Percentiles rank a stretch among this genome's conserved stretches.
Conservation (phyloP, 306 rosid genomes). For the Cucurbita ficifolia region DNA sequence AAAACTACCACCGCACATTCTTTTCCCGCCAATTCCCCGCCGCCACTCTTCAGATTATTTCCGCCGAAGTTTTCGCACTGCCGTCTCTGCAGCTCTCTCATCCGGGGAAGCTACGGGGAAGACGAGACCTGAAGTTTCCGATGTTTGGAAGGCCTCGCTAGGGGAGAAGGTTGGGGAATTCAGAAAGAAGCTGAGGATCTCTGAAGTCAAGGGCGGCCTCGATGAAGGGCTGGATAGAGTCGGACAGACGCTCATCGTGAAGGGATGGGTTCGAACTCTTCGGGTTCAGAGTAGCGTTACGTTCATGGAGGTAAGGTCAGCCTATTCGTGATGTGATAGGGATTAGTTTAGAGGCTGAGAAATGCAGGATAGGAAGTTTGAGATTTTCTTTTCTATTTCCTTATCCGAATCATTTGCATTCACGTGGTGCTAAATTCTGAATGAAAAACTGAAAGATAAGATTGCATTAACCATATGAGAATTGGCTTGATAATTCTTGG, state of each 20-base stretch:
- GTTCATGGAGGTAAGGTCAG: constrained; percentile 52
- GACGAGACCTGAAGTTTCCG: constrained; percentile 10
- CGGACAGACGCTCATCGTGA: constrained; percentile 41
- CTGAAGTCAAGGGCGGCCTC: constrained; percentile 42
- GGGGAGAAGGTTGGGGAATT: constrained; percentile 40
- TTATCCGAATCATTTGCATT: background rate
- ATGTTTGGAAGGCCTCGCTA: constrained; percentile 6
- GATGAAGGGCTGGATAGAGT: constrained; percentile 36
- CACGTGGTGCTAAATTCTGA: background rate
- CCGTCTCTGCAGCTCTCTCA: constrained; percentile 23
- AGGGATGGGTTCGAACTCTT: constrained; percentile 86
- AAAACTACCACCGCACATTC: background rate
- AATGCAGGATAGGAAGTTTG: background rate
- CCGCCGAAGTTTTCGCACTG: constrained; percentile 31
- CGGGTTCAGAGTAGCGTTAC: constrained; percentile 67
- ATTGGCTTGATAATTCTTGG: background rate
- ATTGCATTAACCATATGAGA: background rate
- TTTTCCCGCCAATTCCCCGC: constrained; percentile 12
- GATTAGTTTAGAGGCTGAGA: background rate
- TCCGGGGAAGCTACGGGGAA: constrained; percentile 30
- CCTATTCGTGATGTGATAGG: background rate
- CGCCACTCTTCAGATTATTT: background rate
- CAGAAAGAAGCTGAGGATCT: constrained; percentile 65
- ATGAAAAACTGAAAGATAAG: background rate
- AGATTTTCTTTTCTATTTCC: background rate